Evolutionary conservation across 2,329 filamentous ascomycete genomes (phyloP).

Genomic region (Ceratocystis albifundus): DNA sequence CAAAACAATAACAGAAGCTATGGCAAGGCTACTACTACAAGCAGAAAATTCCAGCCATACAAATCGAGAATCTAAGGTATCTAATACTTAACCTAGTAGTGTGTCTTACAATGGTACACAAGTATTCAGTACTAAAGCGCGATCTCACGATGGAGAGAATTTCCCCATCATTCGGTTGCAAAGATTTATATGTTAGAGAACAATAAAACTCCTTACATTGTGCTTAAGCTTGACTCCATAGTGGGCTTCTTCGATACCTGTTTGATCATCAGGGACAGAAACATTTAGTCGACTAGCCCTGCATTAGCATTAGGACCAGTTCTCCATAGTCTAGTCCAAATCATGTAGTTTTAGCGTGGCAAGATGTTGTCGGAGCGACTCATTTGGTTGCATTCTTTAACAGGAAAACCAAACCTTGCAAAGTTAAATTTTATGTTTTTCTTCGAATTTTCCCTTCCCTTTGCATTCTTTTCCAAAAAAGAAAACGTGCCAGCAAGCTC

Average conservation of each 20-base stretch:
- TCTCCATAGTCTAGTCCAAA: too few relatives aligned
- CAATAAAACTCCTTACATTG: too few relatives aligned
- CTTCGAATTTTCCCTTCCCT: neutral
- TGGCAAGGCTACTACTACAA: neutral
- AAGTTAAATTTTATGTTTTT: neutral
- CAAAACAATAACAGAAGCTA: neutral
- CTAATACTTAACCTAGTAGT: neutral
- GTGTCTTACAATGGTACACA: too few relatives aligned
- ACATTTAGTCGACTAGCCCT: neutral
- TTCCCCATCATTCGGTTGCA: too few relatives aligned
- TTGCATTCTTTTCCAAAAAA: neutral
- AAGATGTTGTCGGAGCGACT: neutral
- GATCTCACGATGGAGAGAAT: too few relatives aligned
- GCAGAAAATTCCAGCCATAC: neutral
- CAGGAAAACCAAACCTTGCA: neutral
- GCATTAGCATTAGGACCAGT: conserved; percentile 11
- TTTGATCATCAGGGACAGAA: conserved; percentile 13
- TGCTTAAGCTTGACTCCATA: too few relatives aligned
- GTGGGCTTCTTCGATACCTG: neutral
- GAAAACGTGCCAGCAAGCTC: neutral
- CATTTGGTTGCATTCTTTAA: conserved; percentile 1
- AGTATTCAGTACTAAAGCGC: too few relatives aligned
- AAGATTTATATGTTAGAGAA: too few relatives aligned
- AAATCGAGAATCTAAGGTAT: neutral
- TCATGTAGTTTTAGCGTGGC: neutral